Conservation (phyloP, 495 filamentous ascomycete genomes). For the Penicillium maclennaniae region DNA sequence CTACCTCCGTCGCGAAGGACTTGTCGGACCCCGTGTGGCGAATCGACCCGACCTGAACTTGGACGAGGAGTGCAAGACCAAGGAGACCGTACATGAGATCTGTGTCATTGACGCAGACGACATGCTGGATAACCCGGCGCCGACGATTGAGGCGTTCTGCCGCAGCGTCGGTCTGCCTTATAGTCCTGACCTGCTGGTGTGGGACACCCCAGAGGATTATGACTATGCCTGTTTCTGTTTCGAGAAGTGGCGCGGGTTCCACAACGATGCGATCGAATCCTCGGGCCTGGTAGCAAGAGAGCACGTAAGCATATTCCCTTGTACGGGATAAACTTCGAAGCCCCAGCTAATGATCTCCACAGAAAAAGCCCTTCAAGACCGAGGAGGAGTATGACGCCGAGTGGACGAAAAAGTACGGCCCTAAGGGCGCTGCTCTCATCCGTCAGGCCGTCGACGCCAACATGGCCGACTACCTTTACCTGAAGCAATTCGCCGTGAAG, state of each 20-base stretch:
- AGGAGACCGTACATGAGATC: conserved; percentile 50
- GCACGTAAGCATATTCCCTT: conserved; percentile 56
- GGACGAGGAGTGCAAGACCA: conserved; percentile 4
- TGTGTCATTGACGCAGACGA: conserved; percentile 96
- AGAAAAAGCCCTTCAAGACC: conserved; percentile 57
- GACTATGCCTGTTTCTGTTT: conserved; percentile 62
- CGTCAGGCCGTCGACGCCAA: conserved; percentile 72
- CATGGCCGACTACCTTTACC: conserved; percentile 81
- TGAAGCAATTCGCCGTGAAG: conserved; percentile 83
- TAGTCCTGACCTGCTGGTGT: conserved; percentile 68
- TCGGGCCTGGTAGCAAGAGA: conserved; percentile 64
- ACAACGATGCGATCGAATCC: conserved; percentile 86
- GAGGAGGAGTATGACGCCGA: conserved; percentile 69
- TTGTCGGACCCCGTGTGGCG: conserved; percentile 61
- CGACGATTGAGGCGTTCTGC: conserved; percentile 74
- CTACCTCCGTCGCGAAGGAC: conserved; percentile 58
- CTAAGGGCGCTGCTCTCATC: conserved; percentile 71
- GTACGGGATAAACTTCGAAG: background rate
- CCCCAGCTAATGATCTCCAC: background rate
- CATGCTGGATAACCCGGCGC: conserved; percentile 74
- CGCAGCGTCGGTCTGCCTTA: conserved; percentile 71
- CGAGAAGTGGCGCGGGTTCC: conserved; percentile 95
- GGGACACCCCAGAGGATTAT: conserved; percentile 72
- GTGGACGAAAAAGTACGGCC: conserved; percentile 80
- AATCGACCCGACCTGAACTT: conserved; percentile 34